Evolutionary conservation across 305 asterid genomes (phyloP), one percentile per base, ranked within the genome.

Genomic region (Rubia balearica): DNA sequence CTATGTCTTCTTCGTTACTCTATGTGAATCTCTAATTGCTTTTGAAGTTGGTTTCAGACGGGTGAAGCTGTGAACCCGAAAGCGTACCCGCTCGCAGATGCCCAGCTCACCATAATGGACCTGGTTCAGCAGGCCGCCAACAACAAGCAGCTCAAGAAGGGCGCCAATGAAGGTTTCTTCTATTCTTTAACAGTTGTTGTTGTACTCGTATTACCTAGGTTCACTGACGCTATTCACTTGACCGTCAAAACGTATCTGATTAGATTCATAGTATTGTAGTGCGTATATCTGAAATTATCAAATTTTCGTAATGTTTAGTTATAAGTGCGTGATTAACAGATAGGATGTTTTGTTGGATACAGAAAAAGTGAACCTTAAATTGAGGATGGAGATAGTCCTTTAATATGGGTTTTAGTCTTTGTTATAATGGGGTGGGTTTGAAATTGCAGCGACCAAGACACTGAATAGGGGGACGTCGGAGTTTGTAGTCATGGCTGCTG

Each of bases 401-500:
- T 13, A 16, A 49, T 16, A 49, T 49, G 21, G 51, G 17, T 46
- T 46, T 46, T 11, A 11, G 4, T 42, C 9, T 46, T 46, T 46
- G 51, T 46, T 46, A 4, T 12, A 12, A 46, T 46, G 14, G 11
- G 51, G 56, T 46, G 51, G 56, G 21, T 55, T 40, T 61, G 5
- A 40, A 57, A 40, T 69, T 65, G 2, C 71, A 78, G 81, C 81
- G 6, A 78, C 81, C 3, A 74, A 78, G 73, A 78, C 81, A 0
- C 81, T 78, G 19, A 78, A 86, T 74, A 82, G 85, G 76, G 87
- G 90, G 13, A 82, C 84, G 55, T 83, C 90, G 12, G 90, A 84
- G 76, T 86, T 86, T 64, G 61, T 86, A 8, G 90, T 86, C 57
- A 71, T 84, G 87, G 88, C 90, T 0, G 85, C 88, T 57, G 87